phyloP scores from a whole-genome alignment of 2,329 filamentous ascomycete genomes.

The Pseudopithomyces chartarum region DNA sequence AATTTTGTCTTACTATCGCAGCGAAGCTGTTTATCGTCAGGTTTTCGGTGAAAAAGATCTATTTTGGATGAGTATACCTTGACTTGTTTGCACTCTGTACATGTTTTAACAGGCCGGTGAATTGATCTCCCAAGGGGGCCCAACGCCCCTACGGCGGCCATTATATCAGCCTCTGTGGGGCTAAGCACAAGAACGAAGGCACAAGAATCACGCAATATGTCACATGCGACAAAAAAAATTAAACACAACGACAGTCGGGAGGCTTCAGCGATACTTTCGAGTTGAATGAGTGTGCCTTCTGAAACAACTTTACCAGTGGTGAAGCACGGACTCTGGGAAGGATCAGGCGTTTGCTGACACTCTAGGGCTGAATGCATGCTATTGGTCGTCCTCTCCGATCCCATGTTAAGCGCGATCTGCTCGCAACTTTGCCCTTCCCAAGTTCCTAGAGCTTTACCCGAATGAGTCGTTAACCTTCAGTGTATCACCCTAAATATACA shows the following conservation, averaged over 20 bases:
- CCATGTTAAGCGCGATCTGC: neutral
- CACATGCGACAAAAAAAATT: neutral
- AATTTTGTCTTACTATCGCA: slow-evolving; percentile 26
- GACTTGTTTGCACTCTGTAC: slow-evolving; percentile 33
- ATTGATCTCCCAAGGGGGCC: slow-evolving; percentile 15
- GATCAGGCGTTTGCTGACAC: neutral
- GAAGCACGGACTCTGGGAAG: neutral
- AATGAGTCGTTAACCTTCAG: too few relatives aligned
- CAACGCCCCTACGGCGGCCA: slow-evolving; percentile 3
- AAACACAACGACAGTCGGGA: neutral
- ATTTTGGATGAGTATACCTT: slow-evolving; percentile 15
- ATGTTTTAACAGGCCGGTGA: slow-evolving; percentile 26
- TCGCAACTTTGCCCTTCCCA: neutral
- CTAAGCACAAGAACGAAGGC: neutral
- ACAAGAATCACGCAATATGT: neutral
- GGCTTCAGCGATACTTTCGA: neutral
- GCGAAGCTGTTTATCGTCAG: slow-evolving; percentile 16
- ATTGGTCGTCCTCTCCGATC: neutral
- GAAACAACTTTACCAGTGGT: neutral
- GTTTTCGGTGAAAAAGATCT: neutral
- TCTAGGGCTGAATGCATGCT: neutral
- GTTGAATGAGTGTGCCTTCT: neutral
- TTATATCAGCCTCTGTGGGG: neutral
- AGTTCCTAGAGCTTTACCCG: neutral
- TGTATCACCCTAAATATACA: too few relatives aligned